These are phyloP conservation scores for Fraxinus dipetala DNA, from an alignment of 305 asterid species.

Conservation along the genomic window DNA sequence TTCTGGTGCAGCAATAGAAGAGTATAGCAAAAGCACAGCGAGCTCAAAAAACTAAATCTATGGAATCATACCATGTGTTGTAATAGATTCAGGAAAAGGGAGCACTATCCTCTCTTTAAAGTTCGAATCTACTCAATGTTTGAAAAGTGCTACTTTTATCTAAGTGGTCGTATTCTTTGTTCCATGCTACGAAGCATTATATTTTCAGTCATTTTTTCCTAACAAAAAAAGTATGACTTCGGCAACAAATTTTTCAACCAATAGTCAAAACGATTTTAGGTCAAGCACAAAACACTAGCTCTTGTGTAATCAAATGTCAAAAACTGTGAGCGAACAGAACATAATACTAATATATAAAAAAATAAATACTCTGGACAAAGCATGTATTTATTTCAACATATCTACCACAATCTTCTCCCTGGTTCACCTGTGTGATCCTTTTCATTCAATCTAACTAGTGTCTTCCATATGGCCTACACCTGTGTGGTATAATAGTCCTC, in stretches of 20 bases:
- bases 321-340: neutral
- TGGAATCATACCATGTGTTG: slow-evolving; percentile 2
- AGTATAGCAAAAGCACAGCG: slow-evolving; percentile 7
- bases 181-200: neutral
- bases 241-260: neutral
- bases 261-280: neutral
- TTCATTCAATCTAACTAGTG: neutral
- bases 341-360: neutral
- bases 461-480: slow-evolving; percentile 1
- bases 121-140: neutral
- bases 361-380: neutral
- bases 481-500: neutral
- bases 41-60: slow-evolving; percentile 8
- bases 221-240: neutral
- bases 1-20: neutral
- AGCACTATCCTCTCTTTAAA: neutral
- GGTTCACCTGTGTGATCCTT: slow-evolving; percentile 4
- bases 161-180: neutral
- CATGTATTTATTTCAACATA: neutral
- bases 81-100: neutral
- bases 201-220: neutral
- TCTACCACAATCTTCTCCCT: neutral
- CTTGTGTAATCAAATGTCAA: neutral
- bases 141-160: neutral
- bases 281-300: neutral